Percentiles rank a stretch among this genome's conserved stretches.
Evolutionary conservation across 805 yeast species (phyloP).

Genomic region (Candida sakaeoensis): DNA sequence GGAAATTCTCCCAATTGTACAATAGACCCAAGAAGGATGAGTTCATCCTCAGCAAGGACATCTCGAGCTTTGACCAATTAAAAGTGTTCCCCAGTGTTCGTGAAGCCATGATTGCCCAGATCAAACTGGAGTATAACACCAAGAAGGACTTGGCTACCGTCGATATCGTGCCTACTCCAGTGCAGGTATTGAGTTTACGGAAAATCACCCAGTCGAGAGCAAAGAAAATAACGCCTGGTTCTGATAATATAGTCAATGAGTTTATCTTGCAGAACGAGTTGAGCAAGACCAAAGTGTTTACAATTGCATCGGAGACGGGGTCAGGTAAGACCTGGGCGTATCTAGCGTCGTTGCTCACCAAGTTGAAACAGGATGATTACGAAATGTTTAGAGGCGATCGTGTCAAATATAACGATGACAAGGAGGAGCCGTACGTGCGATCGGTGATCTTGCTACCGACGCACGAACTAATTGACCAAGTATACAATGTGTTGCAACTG

Average conservation of each 20-base stretch:
- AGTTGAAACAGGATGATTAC: conserved; percentile 55
- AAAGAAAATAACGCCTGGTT: conserved; percentile 14
- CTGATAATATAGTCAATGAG: conserved; percentile 21
- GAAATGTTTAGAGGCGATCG: conserved; percentile 17
- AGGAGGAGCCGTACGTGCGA: conserved; percentile 42
- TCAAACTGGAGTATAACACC: conserved; percentile 36
- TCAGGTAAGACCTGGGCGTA: conserved; percentile 96
- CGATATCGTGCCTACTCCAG: conserved; percentile 62
- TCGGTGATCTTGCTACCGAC: conserved; percentile 85
- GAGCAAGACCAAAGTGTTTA: conserved; percentile 51
- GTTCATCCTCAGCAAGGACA: conserved; percentile 31
- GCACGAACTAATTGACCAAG: conserved; percentile 82
- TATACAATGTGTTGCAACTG: conserved; percentile 42
- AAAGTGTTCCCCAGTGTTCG: conserved; percentile 67
- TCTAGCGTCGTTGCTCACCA: conserved; percentile 69
- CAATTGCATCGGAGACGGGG: conserved; percentile 95
- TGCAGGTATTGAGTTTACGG: conserved; percentile 74
- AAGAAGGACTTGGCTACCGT: conserved; percentile 28
- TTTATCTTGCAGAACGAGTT: conserved; percentile 26
- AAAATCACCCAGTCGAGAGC: conserved; percentile 44
- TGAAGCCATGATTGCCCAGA: conserved; percentile 51
- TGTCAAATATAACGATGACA: conserved; percentile 19
- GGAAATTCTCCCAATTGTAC: conserved; percentile 46
- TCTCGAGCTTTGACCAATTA: conserved; percentile 62
- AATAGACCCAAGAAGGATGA: conserved; percentile 29